These are phyloP conservation scores for Cephaloascus fragrans DNA, from an alignment of 805 yeast species.

Conservation along the genomic window DNA sequence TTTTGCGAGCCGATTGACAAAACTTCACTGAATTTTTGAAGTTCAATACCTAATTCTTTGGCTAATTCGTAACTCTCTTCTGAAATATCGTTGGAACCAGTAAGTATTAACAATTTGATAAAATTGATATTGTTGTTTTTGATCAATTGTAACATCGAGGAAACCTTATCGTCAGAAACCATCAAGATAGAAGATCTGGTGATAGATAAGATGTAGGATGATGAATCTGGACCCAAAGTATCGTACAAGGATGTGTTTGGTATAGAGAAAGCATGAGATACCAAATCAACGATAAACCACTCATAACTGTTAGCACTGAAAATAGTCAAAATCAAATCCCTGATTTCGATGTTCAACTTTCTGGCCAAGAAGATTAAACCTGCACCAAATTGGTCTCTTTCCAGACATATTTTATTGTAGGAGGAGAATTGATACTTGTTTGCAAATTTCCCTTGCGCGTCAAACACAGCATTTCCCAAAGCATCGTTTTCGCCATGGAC, in stretches of 20 bases:
- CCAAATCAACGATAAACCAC: constrained; percentile 31
- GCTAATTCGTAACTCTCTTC: background rate
- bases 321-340: constrained; percentile 15
- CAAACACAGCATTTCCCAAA: constrained; percentile 5
- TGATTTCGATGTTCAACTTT: background rate
- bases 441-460: constrained; percentile 6
- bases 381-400: constrained; percentile 15
- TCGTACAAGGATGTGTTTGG: constrained; percentile 21
- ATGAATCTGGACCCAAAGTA: constrained; percentile 26
- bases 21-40: background rate
- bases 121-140: constrained; percentile 2
- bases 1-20: background rate
- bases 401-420: constrained; percentile 11
- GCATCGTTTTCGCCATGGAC: constrained; percentile 5
- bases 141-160: constrained; percentile 18
- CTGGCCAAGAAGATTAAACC: constrained; percentile 14
- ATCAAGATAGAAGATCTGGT: constrained; percentile 27
- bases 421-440: constrained; percentile 9
- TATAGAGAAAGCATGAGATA: constrained; percentile 26
- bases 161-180: constrained; percentile 22
- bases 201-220: constrained; percentile 23
- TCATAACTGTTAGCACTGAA: constrained; percentile 27
- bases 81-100: background rate
- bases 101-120: background rate
- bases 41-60: background rate